Evolutionary conservation across 805 yeast species (phyloP), one percentile per base, ranked within the genome.

Genomic region (Zygotorulaspora chibaensis): DNA sequence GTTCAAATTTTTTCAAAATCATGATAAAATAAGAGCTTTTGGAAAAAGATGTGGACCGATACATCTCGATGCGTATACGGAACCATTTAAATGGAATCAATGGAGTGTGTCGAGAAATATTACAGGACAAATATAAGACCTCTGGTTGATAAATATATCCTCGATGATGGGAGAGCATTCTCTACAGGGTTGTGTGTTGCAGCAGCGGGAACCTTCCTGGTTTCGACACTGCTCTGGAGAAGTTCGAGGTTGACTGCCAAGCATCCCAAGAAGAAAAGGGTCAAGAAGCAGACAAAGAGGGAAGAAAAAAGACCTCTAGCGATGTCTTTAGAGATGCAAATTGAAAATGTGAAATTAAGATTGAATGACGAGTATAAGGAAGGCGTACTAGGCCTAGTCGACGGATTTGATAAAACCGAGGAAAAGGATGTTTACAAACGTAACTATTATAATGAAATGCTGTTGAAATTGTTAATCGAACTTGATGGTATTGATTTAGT

Each of bases 381-480:
- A 1, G 60, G 61, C 10, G 54, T 64, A 16, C 40, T 45, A 11
- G 40, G 48, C 25, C 46, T 62, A 9, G 26, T 56, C 8, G 55
- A 50, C 20, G 46, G 44, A 1, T 65, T 50, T 42, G 55, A 62
- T 28, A 37, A 54, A 4, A 26, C 34, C 13, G 52, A 58, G 20
- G 67, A 63, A 30, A 56, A 63, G 35, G 46, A 56, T 13, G 52
- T 50, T 8, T 83, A 79, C 61, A 75, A 76, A 57, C 74, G 71
- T 54, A 74, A 76, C 42, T 84, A 72, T 59, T 80, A 71, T 61
- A 83, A 81, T 55, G 95, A 85, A 62, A 75, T 76, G 73, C 65
- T 85, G 35, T 68, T 85, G 61, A 83, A 84, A 59, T 72, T 82
- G 51, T 63, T 84, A 53, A 73, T 85, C 72, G 77, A 74, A 50